These are phyloP conservation scores for Agaricus subrufescens DNA, from an alignment of 768 basidiomycete genomes.

Conservation along the genomic window DNA sequence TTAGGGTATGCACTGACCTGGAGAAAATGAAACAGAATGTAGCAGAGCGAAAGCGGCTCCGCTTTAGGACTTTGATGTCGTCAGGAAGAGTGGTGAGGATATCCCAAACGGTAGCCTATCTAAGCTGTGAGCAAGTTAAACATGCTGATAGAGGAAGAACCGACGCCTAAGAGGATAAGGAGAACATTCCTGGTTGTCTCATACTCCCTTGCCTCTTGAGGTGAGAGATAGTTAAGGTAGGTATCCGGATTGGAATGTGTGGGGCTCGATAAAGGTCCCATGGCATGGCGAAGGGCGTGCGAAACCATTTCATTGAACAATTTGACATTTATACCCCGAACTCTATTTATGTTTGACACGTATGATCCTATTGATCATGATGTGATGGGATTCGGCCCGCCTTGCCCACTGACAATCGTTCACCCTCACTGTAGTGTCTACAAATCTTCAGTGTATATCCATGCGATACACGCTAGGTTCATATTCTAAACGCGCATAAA, in stretches of 20 bases:
- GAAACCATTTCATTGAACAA: too few relatives aligned
- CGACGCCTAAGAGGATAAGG: neutral
- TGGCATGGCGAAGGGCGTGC: neutral
- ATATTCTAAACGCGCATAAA: too few relatives aligned
- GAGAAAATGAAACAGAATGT: constrained; percentile 2
- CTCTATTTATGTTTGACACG: neutral
- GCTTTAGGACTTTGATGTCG: neutral
- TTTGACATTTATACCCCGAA: too few relatives aligned
- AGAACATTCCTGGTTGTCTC: neutral
- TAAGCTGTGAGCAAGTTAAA: neutral
- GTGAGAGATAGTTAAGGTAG: constrained; percentile 1
- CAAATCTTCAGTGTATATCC: too few relatives aligned
- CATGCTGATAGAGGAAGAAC: neutral
- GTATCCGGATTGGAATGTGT: neutral
- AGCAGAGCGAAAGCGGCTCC: neutral
- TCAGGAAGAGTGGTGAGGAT: neutral
- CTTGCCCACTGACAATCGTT: too few relatives aligned
- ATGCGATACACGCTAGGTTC: too few relatives aligned
- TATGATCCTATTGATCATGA: too few relatives aligned
- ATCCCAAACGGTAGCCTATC: neutral
- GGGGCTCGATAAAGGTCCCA: neutral
- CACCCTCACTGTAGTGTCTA: too few relatives aligned
- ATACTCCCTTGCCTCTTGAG: neutral
- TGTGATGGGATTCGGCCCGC: too few relatives aligned
- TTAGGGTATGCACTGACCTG: neutral